Evolutionary conservation across 2,329 filamentous ascomycete species (phyloP).

Genomic region (Colletotrichum salicis): DNA sequence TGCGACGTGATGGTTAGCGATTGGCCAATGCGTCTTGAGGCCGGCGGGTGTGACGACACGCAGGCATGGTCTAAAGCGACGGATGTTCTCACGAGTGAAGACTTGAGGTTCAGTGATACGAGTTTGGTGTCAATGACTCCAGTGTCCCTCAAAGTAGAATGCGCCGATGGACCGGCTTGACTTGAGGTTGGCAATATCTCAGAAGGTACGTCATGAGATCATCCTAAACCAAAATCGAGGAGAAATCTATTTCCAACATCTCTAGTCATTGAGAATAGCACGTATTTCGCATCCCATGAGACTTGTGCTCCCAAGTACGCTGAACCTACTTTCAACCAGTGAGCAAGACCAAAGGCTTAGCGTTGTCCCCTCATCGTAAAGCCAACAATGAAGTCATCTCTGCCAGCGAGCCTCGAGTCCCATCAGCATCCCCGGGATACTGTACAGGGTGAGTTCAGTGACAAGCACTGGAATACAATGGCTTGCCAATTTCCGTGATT

Average conservation of each 20-base stretch:
- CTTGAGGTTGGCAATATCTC: background rate
- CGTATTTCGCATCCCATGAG: background rate
- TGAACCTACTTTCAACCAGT: too few species aligned
- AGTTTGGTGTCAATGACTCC: background rate
- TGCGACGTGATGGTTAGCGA: slow-evolving; percentile 14
- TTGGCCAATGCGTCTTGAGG: slow-evolving; percentile 18
- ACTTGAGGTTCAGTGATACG: background rate
- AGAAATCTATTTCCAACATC: background rate
- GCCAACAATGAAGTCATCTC: background rate
- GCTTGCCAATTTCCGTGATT: too few species aligned
- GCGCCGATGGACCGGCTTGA: background rate
- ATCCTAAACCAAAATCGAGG: background rate
- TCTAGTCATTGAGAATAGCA: background rate
- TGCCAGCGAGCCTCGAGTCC: background rate
- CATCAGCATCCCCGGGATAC: background rate
- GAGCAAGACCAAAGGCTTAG: too few species aligned
- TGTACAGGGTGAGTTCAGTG: background rate
- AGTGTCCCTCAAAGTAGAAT: background rate
- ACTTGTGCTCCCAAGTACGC: background rate
- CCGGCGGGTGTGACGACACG: slow-evolving; percentile 25
- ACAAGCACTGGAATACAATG: background rate
- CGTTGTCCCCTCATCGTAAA: too few species aligned
- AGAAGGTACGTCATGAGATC: background rate
- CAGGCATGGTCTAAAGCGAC: background rate
- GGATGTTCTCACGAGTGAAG: background rate